Evolutionary conservation across 2,329 filamentous ascomycete genomes (phyloP).

Genomic region (Colletotrichum cordylinicola): DNA sequence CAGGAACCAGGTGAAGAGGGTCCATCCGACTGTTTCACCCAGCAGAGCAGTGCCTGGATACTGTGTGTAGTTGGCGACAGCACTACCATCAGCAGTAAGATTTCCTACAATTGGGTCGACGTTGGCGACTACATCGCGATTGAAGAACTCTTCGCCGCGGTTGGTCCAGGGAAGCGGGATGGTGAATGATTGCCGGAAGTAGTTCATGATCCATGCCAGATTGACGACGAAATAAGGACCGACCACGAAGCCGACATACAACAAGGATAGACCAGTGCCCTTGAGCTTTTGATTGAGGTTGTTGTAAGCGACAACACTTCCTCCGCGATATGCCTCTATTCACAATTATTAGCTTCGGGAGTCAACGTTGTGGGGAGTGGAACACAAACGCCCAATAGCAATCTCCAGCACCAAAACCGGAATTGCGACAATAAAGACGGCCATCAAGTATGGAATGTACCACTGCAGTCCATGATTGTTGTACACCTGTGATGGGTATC

Average conservation of each 20-base stretch:
- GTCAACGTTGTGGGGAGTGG: neutral
- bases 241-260: slow-evolving; percentile 61
- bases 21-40: slow-evolving; percentile 63
- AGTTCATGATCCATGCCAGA: slow-evolving; percentile 64
- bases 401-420: slow-evolving; percentile 62
- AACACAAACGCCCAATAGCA: slow-evolving; percentile 66
- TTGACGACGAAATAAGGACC: slow-evolving; percentile 63
- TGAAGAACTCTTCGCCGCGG: slow-evolving; percentile 58
- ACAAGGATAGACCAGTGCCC: slow-evolving; percentile 56
- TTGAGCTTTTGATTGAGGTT: slow-evolving; percentile 58
- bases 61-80: slow-evolving; percentile 38
- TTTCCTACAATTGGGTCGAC: slow-evolving; percentile 44
- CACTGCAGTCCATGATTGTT: slow-evolving; percentile 66
- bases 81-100: slow-evolving; percentile 38
- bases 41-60: slow-evolving; percentile 54
- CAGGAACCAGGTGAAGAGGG: slow-evolving; percentile 62
- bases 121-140: slow-evolving; percentile 53
- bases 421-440: slow-evolving; percentile 61
- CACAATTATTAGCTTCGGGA: neutral
- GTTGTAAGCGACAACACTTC: slow-evolving; percentile 60
- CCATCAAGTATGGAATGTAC: slow-evolving; percentile 64
- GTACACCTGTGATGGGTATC: slow-evolving; percentile 64
- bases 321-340: slow-evolving; percentile 57
- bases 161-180: slow-evolving; percentile 60
- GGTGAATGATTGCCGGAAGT: slow-evolving; percentile 61